Base-by-base conservation (phyloP, 345 rosid genomes). In the Salix purpurea region DNA sequence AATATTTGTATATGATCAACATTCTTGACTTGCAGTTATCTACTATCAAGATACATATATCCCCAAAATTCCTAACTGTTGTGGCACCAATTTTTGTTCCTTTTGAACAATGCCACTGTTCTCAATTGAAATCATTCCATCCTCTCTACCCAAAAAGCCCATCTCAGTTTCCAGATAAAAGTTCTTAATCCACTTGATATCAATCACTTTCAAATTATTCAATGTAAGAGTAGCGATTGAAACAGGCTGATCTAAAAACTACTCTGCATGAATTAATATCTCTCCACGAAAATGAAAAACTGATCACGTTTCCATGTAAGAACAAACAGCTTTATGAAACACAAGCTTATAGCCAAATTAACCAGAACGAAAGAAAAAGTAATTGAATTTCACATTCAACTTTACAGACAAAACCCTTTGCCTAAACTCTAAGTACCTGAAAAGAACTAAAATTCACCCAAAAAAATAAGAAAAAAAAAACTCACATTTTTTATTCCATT, bases 401-500 rank as follows among this genome's bases (percentile, higher is more conserved):
- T 19, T 71, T 4, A 18, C 14, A 34, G 2, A 56, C 19, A 28
- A 30, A 50, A 21, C 28, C 6, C 26, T 14, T 19, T 23, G 11
- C 24, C 18, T 4, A 23, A 69, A 36, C 42, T 44, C 28, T 46
- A 69, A 4, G 58, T 18, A 0, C 19, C 14, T 21, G 21, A n/a
- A 21, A 56, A 26, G 24, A 24, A 56, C 11, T 50, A 21, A 28
- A 12, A 21, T n/a, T 12, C 8, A 74, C 37, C 65, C 4, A 67
- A 66, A 72, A 16, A 46, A 42, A 48, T 4, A 68, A 40, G 7
- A 32, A 21, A 6, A 26, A 26, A 46, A 23, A 54, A 21, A 71
- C 83, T 75, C 74, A 75, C 79, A 13, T 65, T 26, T 19, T 12
- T 95, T 86, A 95, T 75, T 91, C 99, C 91, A 95, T 87, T 48